A percentile compares a stretch with the other conserved stretches of the same genome.
Evolutionary conservation across 1,139 yeast genomes (phyloP).

Genomic region (Blastobotrys apis): DNA sequence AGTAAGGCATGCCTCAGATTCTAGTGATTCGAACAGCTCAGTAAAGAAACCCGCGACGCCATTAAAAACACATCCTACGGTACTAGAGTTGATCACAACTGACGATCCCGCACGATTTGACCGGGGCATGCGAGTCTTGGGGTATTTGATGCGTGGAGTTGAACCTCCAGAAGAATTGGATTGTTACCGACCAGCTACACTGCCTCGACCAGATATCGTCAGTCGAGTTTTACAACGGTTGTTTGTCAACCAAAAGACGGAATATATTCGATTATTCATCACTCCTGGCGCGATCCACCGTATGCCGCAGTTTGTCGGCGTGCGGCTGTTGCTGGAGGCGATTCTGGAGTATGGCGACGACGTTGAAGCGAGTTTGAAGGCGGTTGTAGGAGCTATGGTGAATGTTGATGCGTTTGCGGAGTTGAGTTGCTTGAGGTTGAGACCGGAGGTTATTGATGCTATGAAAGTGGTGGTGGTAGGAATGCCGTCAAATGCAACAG

Average conservation of each 20-base stretch:
- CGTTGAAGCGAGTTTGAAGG: conserved; percentile 11
- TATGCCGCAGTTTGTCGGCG: conserved; percentile 24
- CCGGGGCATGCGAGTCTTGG: conserved; percentile 22
- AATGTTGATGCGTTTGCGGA: conserved; percentile 15
- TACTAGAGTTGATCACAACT: conserved; percentile 20
- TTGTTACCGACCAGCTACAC: conserved; percentile 18
- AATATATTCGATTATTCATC: conserved; percentile 17
- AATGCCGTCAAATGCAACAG: background rate
- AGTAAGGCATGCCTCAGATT: conserved; percentile 1
- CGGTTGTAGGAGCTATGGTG: conserved; percentile 10
- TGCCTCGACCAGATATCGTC: conserved; percentile 25
- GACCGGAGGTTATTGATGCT: background rate
- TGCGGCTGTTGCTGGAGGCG: conserved; percentile 18
- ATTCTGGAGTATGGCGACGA: conserved; percentile 16
- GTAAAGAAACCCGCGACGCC: background rate
- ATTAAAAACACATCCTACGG: conserved; percentile 10
- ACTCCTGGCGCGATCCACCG: conserved; percentile 19
- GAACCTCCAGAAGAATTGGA: conserved; percentile 19
- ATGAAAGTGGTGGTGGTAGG: background rate
- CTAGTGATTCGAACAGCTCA: background rate
- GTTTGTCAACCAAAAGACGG: conserved; percentile 16
- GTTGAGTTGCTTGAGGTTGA: background rate
- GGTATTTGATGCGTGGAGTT: conserved; percentile 19
- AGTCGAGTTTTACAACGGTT: conserved; percentile 20
- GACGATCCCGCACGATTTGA: conserved; percentile 19